These are phyloP conservation scores for Eutypa lata DNA, from an alignment of 2,329 filamentous ascomycete species.

Conservation along the genomic window DNA sequence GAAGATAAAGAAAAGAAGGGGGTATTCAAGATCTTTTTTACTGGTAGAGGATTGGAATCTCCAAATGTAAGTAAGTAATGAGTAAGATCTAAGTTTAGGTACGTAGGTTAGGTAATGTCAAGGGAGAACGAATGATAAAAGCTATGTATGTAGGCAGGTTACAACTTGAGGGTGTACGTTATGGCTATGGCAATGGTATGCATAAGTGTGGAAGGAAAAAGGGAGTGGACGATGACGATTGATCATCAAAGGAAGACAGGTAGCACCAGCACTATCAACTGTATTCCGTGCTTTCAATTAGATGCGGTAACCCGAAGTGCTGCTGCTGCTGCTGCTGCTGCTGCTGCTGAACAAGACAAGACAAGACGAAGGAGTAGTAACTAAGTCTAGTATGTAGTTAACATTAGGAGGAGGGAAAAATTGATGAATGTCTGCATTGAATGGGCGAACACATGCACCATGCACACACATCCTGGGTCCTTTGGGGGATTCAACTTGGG, in stretches of 20 bases:
- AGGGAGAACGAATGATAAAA: not conserved
- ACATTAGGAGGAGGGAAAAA: no score
- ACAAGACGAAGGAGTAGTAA: not conserved
- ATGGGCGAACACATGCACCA: no score
- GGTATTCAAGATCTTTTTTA: not conserved
- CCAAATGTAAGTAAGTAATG: no score
- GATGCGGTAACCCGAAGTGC: not conserved
- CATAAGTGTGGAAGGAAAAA: not conserved
- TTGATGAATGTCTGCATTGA: no score
- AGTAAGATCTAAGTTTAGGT: no score
- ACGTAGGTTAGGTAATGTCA: not conserved
- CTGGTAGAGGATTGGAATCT: no score
- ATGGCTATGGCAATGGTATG: no score
- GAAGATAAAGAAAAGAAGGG: not conserved
- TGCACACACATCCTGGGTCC: no score
- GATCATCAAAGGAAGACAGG: conserved; percentile 1
- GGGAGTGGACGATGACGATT: not conserved
- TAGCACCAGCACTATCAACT: not conserved
- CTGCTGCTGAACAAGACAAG: not conserved
- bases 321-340: not conserved
- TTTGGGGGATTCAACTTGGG: not conserved
- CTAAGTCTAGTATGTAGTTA: no score
- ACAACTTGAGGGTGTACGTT: not conserved
- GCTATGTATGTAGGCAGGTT: not conserved
- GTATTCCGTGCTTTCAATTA: not conserved